These are phyloP conservation scores for Exophiala alcalophila DNA, from an alignment of 2,329 filamentous ascomycete genomes.

Conservation along the genomic window DNA sequence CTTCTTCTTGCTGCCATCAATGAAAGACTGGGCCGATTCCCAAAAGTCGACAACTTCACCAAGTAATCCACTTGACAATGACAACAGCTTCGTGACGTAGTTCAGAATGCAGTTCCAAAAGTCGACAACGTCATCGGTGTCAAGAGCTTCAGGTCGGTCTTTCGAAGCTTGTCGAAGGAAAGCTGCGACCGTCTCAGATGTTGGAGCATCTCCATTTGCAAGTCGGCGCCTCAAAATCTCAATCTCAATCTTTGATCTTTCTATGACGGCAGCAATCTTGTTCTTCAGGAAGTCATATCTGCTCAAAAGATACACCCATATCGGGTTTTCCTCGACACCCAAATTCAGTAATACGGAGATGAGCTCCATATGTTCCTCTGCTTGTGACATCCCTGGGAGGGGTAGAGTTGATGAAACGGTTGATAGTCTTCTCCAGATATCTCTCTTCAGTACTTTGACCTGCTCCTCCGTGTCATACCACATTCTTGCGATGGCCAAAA, in stretches of 20 bases:
- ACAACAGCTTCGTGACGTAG: conserved; percentile 72
- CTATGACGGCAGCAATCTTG: conserved; percentile 75
- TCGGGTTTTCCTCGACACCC: conserved; percentile 91
- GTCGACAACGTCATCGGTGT: conserved; percentile 76
- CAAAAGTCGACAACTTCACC: conserved; percentile 92
- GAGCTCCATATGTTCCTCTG: conserved; percentile 86
- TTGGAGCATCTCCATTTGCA: conserved; percentile 69
- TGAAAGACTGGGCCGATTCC: conserved; percentile 86
- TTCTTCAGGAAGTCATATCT: conserved; percentile 85
- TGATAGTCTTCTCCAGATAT: conserved; percentile 79
- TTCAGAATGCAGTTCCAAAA: conserved; percentile 86
- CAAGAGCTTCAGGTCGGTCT: conserved; percentile 66
- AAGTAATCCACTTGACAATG: conserved; percentile 70
- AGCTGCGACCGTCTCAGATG: conserved; percentile 64
- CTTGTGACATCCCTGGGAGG: conserved; percentile 52
- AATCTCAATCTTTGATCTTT: conserved; percentile 86
- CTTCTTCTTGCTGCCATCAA: conserved; percentile 78
- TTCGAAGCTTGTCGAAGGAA: conserved; percentile 73
- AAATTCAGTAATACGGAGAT: conserved; percentile 88
- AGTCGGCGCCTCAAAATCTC: conserved; percentile 83
- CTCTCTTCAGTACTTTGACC: conserved; percentile 79
- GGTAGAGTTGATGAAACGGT: conserved; percentile 59
- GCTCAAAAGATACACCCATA: conserved; percentile 92
- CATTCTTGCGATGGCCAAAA: conserved; percentile 86
- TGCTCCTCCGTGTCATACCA: conserved; percentile 92